These are phyloP conservation scores for Candida chauliodis DNA, from an alignment of 805 yeast genomes.

Conservation along the genomic window DNA sequence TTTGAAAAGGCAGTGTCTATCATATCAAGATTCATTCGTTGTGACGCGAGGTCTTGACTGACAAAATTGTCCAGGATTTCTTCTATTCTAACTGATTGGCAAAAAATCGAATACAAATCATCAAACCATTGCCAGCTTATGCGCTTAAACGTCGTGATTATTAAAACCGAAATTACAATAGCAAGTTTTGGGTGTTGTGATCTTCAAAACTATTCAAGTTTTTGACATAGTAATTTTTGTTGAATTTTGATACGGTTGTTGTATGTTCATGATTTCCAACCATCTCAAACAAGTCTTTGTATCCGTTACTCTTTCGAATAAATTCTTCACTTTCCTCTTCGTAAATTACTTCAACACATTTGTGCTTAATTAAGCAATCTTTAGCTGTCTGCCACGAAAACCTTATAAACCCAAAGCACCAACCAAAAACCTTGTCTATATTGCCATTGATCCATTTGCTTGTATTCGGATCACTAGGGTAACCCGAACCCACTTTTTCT, in stretches of 20 bases:
- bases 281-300: conserved; percentile 22
- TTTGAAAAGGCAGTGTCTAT: too few relatives aligned
- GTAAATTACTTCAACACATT: conserved; percentile 59
- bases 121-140: not conserved
- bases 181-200: too few relatives aligned
- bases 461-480: conserved; percentile 91
- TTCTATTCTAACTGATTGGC: too few relatives aligned
- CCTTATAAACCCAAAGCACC: conserved; percentile 70
- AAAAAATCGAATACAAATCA: too few relatives aligned
- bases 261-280: conserved; percentile 11
- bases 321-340: conserved; percentile 48
- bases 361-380: conserved; percentile 57
- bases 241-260: conserved; percentile 1
- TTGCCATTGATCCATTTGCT: conserved; percentile 63
- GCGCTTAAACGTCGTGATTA: too few relatives aligned
- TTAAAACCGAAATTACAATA: too few relatives aligned
- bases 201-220: too few relatives aligned
- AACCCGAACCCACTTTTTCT: conserved; percentile 76
- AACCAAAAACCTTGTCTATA: conserved; percentile 77
- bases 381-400: conserved; percentile 94
- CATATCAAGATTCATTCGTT: too few relatives aligned
- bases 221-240: conserved; percentile 10
- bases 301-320: conserved; percentile 26
- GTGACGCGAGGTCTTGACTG: too few relatives aligned
- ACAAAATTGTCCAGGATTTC: too few relatives aligned